Evolutionary conservation across 176 grass and related monocot genomes (phyloP).

Genomic region (Lolium rigidum): DNA sequence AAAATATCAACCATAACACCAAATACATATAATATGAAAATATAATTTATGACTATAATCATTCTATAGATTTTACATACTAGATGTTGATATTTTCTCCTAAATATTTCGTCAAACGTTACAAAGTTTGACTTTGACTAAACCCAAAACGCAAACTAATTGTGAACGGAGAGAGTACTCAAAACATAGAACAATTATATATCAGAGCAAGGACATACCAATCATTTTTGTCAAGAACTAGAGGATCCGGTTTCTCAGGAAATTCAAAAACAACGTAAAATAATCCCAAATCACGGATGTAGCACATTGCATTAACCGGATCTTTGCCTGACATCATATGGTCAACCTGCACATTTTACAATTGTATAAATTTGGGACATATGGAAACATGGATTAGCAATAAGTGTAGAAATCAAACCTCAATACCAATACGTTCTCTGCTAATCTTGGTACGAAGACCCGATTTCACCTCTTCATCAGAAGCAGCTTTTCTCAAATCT

Average conservation of each 20-base stretch:
- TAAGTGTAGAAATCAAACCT: slow-evolving; percentile 57
- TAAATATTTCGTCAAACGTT: no score
- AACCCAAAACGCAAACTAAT: no score
- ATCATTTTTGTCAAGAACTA: slow-evolving; percentile 62
- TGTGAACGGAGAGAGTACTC: no score
- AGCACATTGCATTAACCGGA: slow-evolving; percentile 72
- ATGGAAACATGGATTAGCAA: background rate
- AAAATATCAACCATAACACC: no score
- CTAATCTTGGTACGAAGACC: slow-evolving; percentile 86
- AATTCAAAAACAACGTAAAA: slow-evolving; percentile 79
- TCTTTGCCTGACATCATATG: slow-evolving; percentile 85
- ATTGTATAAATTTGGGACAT: slow-evolving; percentile 17
- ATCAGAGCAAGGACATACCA: slow-evolving; percentile 53
- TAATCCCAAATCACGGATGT: slow-evolving; percentile 71
- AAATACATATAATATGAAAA: no score
- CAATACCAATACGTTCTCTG: slow-evolving; percentile 80
- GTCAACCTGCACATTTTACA: slow-evolving; percentile 70
- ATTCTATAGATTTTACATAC: no score
- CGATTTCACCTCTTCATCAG: slow-evolving; percentile 74
- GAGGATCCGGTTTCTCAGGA: slow-evolving; percentile 53
- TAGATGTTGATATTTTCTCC: no score
- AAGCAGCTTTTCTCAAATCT: slow-evolving; percentile 80
- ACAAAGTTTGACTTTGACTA: no score
- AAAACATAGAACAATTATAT: background rate
- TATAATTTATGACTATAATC: no score